Evolutionary conservation across 2,329 filamentous ascomycete species (phyloP), one percentile per base, ranked within the genome.

Genomic region (Fusarium citri): DNA sequence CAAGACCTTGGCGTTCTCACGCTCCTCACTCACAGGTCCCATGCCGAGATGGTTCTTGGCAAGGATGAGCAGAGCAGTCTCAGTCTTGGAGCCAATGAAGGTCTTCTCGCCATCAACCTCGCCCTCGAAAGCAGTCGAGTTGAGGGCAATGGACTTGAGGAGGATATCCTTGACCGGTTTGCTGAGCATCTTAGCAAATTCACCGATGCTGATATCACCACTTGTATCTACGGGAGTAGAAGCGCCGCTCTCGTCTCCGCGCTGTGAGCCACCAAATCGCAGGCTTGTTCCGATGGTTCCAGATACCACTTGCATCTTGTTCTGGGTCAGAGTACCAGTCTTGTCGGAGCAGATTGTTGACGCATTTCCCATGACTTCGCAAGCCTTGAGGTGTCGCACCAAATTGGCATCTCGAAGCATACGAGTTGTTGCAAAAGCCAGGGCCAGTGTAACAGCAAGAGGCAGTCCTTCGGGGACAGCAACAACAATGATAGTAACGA

Each of bases 311-410:
- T 87, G 88, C 89, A 91, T 91, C 78, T 89, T 89, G 76, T 91
- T 91, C 75, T 91, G 88, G 1, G 89, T 91, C 51, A 91, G 79
- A 8, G 89, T 91, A 48, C 89, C 89, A 0, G 89, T 91, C 79
- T 91, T 91, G 80, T 91, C 89, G 1, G 88, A 90, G 79, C 89
- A 91, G 53, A 91, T 90, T 0, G 87, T 89, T 1, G 90, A 92
- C 9, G 91, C 91, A 74, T 93, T 94, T 55, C 92, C 92, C 91
- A 94, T 94, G 47, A 92, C 92, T 78, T 94, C 92, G 74, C 92
- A 94, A 23, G 92, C 91, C 74, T 92, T 91, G 59, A 94, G 84
- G 60, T 93, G 90, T 37, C 92, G 89, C 46, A 94, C 91, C 62
- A 94, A 81, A 73, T 94, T 94, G 80, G 92, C 92, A 78, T 94